Base-by-base conservation (phyloP, 306 rosid species). In the Sophora flavescens region DNA sequence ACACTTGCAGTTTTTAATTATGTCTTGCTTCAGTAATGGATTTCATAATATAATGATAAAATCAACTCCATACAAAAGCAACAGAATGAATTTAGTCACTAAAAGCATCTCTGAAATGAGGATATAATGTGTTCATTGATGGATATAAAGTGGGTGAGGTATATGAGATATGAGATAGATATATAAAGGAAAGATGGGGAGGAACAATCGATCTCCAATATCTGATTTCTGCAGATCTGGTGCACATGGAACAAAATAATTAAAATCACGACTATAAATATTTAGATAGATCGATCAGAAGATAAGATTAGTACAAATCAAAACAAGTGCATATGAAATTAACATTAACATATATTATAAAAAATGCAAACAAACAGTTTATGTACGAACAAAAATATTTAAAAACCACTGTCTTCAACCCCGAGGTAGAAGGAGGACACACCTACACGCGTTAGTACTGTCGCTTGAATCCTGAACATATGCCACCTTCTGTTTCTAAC, bases 171-270 rank as follows among this genome's bases (percentile, higher is more conserved):
- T n/a, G n/a, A n/a, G 51, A 36, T 35, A n/a, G 15, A 15, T n/a
- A 60, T 7, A 39, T 22, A 72, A 4, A 15, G 26, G 10, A 16
- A 5, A n/a, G 8, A 4, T 3, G 16, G 11, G 32, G 17, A 36
- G 48, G 13, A 62, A 61, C 57, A 42, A 58, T 52, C 17, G 36
- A 77, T 22, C 6, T 36, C 6, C 63, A 38, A 47, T 59, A 36
- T 18, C 70, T 36, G 45, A 48, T 45, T 56, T 26, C 5, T 63
- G 51, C 17, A 72, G 79, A 79, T 79, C 83, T 30, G 38, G 15
- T 50, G 28, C 8, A 79, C 16, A 57, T 5, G 11, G 9, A 45
- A 59, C 17, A 70, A 4, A 65, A 1, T 30, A 30, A 30, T 39
- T 41, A 58, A 14, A 48, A 5, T 38, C 9, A 12, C 11, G 2